phyloP scores from a whole-genome alignment of 2,329 filamentous ascomycete genomes.

The Septoria linicola region DNA sequence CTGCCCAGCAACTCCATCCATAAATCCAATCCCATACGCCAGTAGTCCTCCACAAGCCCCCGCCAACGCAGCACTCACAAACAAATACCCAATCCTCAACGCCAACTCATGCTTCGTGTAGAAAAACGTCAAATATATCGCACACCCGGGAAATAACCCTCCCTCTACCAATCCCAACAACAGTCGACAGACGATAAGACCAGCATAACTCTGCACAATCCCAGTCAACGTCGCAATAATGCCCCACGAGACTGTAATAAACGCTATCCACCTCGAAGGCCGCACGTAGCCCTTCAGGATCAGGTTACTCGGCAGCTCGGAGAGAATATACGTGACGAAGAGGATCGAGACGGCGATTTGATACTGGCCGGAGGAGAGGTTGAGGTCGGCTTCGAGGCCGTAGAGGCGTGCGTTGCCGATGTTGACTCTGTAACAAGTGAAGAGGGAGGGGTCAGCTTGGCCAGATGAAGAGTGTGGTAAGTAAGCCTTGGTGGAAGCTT shows the following conservation, averaged over 20 bases:
- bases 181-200: constrained; percentile 66
- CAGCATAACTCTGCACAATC: constrained; percentile 63
- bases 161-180: constrained; percentile 69
- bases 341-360: constrained; percentile 54
- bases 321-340: constrained; percentile 48
- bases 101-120: constrained; percentile 73
- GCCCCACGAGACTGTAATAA: constrained; percentile 61
- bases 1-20: constrained; percentile 65
- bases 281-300: constrained; percentile 47
- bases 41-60: constrained; percentile 71
- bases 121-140: constrained; percentile 71
- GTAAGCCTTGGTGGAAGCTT: background rate
- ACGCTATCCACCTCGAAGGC: constrained; percentile 48
- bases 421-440: constrained; percentile 23
- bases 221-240: constrained; percentile 69
- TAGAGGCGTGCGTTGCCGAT: constrained; percentile 64
- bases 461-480: too few species aligned
- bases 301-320: constrained; percentile 48
- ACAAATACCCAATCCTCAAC: constrained; percentile 70
- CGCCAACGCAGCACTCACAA: constrained; percentile 67
- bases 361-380: constrained; percentile 63
- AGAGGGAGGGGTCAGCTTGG: background rate
- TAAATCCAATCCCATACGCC: constrained; percentile 70
- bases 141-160: constrained; percentile 67
- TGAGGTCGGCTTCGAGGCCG: constrained; percentile 61